Conservation (phyloP, 768 basidiomycete genomes). For the Xerocomus potaroensis region DNA sequence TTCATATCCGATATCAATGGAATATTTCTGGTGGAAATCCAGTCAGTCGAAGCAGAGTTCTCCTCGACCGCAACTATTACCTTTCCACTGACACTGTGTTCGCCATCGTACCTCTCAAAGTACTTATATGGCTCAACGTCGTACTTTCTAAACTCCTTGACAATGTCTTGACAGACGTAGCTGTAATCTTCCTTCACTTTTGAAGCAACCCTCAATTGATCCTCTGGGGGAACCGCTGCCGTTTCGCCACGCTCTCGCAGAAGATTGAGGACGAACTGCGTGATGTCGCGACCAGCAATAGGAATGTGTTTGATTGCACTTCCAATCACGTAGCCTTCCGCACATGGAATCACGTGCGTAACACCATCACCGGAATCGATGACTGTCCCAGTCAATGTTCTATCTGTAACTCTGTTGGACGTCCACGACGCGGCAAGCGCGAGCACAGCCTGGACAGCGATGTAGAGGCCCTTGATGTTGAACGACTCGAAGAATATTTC, state of each 20-base stretch:
- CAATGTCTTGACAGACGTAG: slow-evolving; percentile 98
- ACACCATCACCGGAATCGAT: slow-evolving; percentile 99
- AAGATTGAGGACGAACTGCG: slow-evolving; percentile 92
- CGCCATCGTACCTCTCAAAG: slow-evolving; percentile 91
- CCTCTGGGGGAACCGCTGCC: slow-evolving; percentile 87
- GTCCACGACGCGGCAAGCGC: slow-evolving; percentile 98
- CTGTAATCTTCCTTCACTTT: slow-evolving; percentile 98
- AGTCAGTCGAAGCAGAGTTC: slow-evolving; percentile 2
- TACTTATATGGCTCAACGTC: slow-evolving; percentile 94
- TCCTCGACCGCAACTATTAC: slow-evolving; percentile 41
- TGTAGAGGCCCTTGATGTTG: slow-evolving; percentile 98
- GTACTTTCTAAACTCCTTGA: slow-evolving; percentile 98
- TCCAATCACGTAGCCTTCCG: slow-evolving; percentile 98
- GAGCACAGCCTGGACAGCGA: slow-evolving; percentile 97
- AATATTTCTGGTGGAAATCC: slow-evolving; percentile 66
- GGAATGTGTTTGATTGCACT: slow-evolving; percentile 99
- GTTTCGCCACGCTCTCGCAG: slow-evolving; percentile 95
- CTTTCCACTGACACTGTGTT: slow-evolving; percentile 88
- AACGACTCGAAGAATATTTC: slow-evolving; percentile 99
- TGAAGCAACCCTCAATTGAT: slow-evolving; percentile 85
- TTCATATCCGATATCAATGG: slow-evolving; percentile 93
- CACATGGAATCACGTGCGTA: slow-evolving; percentile 83
- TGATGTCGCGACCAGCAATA: slow-evolving; percentile 96
- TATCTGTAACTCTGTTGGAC: slow-evolving; percentile 81
- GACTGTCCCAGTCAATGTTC: slow-evolving; percentile 94